Percentiles rank a stretch among this genome's conserved stretches.
Evolutionary conservation across 2,329 filamentous ascomycete genomes (phyloP).

Genomic region (Venturia oleaginea): DNA sequence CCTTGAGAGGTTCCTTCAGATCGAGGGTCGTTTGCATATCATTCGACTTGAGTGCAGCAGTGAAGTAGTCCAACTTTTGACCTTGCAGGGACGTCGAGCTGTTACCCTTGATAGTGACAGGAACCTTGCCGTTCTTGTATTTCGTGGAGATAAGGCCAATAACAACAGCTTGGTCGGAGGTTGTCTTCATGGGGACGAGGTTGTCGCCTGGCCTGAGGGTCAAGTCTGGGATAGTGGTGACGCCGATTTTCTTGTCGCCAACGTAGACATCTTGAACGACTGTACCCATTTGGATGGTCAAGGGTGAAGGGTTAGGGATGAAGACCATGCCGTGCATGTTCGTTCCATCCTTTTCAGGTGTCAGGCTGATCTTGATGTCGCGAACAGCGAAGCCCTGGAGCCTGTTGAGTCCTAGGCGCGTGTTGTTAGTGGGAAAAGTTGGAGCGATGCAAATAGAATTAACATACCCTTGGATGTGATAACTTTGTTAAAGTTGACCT

Average conservation of each 20-base stretch:
- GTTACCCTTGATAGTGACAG: conserved; percentile 46
- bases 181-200: conserved; percentile 45
- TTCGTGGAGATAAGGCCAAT: conserved; percentile 36
- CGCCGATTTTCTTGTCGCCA: conserved; percentile 44
- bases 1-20: conserved; percentile 35
- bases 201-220: conserved; percentile 51
- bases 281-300: conserved; percentile 60
- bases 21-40: conserved; percentile 47
- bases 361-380: conserved; percentile 40
- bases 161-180: conserved; percentile 42
- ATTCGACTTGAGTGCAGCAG: conserved; percentile 43
- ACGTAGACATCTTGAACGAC: conserved; percentile 52
- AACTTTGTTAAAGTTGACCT: conserved; percentile 47
- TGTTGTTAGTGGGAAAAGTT: background rate
- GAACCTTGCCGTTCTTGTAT: conserved; percentile 47
- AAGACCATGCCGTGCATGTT: conserved; percentile 53
- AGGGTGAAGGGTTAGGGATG: conserved; percentile 56
- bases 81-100: conserved; percentile 40
- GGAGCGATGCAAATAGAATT: background rate
- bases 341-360: conserved; percentile 32
- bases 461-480: conserved; percentile 46
- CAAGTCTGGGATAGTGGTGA: conserved; percentile 49
- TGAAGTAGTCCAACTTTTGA: conserved; percentile 47
- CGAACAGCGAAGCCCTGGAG: conserved; percentile 48
- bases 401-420: conserved; percentile 43